phyloP scores from a whole-genome alignment of 108 stramenopile species.

The Bacterosira constricta region DNA sequence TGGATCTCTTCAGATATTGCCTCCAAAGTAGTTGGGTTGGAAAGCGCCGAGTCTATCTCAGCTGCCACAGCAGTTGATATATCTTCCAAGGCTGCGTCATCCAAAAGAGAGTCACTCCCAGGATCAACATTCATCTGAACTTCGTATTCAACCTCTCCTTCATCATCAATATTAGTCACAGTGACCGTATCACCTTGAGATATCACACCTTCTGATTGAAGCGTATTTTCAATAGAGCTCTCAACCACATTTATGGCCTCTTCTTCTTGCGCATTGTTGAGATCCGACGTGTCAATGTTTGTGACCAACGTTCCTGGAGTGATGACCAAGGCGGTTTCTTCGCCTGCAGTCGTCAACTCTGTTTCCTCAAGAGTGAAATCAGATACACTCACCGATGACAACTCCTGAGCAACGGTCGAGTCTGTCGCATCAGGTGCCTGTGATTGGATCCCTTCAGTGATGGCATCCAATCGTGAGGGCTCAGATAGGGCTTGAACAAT shows the following conservation, averaged over 20 bases:
- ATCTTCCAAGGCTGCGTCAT: too few species aligned
- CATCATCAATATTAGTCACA: conserved; percentile 12
- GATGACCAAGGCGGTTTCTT: neutral
- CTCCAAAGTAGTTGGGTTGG: neutral
- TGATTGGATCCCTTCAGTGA: neutral
- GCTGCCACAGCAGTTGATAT: too few species aligned
- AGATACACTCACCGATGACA: neutral
- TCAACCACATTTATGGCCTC: neutral
- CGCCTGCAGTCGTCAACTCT: neutral
- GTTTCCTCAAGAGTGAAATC: neutral
- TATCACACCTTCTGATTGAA: conserved; percentile 4
- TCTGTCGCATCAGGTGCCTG: neutral
- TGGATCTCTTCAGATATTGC: neutral
- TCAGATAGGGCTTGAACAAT: neutral
- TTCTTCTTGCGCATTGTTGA: neutral
- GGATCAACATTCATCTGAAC: neutral
- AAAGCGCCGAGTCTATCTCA: neutral
- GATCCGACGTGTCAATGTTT: neutral
- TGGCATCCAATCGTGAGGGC: neutral
- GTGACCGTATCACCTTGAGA: conserved; percentile 13
- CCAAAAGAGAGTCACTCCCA: too few species aligned
- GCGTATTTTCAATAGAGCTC: neutral
- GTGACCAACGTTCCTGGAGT: neutral
- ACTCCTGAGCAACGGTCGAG: neutral
- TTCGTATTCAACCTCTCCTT: conserved; percentile 10